A percentile compares a stretch with the other conserved stretches of the same genome.
Evolutionary conservation across 2,329 filamentous ascomycete genomes (phyloP).

Genomic region (Ophiostoma ips): DNA sequence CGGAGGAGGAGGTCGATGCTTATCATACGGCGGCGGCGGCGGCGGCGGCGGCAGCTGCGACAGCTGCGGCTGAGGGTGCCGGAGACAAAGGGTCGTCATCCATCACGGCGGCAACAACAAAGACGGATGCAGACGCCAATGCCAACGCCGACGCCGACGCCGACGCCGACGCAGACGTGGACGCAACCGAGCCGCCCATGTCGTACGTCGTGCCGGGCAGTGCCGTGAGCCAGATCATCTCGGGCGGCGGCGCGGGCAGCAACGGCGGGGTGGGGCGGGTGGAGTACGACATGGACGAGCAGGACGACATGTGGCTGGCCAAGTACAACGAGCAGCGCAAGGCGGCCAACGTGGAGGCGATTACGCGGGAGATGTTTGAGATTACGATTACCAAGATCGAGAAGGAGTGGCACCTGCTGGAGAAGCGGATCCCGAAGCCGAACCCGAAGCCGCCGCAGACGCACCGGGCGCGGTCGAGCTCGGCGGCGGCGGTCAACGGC

Average conservation of each 20-base stretch:
- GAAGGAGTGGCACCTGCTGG: conserved; percentile 93
- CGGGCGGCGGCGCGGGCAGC: conserved; percentile 9
- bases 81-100: too few species aligned
- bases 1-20: conserved; percentile 45
- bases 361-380: conserved; percentile 89
- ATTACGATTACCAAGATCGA: conserved; percentile 98
- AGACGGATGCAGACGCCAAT: background rate
- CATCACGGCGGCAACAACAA: background rate
- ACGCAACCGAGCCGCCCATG: background rate
- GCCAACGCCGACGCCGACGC: background rate
- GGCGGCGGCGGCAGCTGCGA: conserved; percentile 21
- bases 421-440: conserved; percentile 92
- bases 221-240: conserved; percentile 25
- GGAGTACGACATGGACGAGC: conserved; percentile 99
- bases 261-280: conserved; percentile 57
- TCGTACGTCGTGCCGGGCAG: conserved; percentile 24
- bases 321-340: conserved; percentile 67
- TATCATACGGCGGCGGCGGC: conserved; percentile 26
- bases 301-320: conserved; percentile 93
- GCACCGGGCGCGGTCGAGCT: conserved; percentile 82
- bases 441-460: conserved; percentile 94
- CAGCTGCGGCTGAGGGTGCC: conserved; percentile 26
- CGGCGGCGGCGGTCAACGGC: conserved; percentile 87
- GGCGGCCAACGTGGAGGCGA: conserved; percentile 59
- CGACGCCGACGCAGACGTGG: background rate